Evolutionary conservation across 805 yeast species (phyloP).

Genomic region (Isabelozyma pseudorhagii): DNA sequence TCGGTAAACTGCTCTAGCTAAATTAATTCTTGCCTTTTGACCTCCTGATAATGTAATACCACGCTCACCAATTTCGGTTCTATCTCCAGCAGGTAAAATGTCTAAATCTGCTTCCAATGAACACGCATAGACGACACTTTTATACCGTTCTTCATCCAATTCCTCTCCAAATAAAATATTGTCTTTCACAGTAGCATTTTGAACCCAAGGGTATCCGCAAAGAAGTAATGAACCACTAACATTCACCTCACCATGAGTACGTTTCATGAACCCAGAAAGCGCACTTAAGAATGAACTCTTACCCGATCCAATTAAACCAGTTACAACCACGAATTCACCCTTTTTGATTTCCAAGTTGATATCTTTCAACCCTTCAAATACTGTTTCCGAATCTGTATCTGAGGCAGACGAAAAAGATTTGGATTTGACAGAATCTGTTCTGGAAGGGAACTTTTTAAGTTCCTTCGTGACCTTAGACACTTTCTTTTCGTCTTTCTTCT

Average conservation of each 20-base stretch:
- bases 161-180: conserved; percentile 28
- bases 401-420: background rate
- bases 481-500: background rate
- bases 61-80: conserved; percentile 36
- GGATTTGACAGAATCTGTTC: background rate
- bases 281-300: conserved; percentile 36
- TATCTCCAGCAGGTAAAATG: conserved; percentile 31
- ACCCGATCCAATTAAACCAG: conserved; percentile 37
- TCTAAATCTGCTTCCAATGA: conserved; percentile 30
- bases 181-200: conserved; percentile 30
- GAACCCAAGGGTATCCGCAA: conserved; percentile 38
- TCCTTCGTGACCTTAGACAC: conserved; percentile 11
- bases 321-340: conserved; percentile 34
- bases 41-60: conserved; percentile 38
- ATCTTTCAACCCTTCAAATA: conserved; percentile 25
- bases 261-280: conserved; percentile 35
- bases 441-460: background rate
- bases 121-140: conserved; percentile 25
- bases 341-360: conserved; percentile 21
- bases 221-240: conserved; percentile 26
- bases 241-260: conserved; percentile 23
- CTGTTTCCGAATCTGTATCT: conserved; percentile 3
- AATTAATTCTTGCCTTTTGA: conserved; percentile 34
- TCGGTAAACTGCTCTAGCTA: conserved; percentile 35
- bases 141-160: conserved; percentile 19